These are phyloP conservation scores for Sporothrix inflata DNA, from an alignment of 2,329 filamentous ascomycete genomes.

Conservation along the genomic window DNA sequence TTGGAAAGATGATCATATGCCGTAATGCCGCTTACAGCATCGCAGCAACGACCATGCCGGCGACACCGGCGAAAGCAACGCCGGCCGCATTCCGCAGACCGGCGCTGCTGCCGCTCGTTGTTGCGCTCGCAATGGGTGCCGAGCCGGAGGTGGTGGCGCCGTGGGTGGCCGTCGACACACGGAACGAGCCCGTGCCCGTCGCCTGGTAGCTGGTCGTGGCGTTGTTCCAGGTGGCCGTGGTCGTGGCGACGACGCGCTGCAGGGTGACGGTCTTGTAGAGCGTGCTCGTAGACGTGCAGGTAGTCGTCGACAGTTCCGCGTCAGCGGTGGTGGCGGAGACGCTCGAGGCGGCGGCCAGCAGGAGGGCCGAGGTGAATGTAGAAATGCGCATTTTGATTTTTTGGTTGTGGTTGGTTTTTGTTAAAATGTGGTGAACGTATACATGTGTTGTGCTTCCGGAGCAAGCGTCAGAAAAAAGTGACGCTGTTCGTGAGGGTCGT, in stretches of 20 bases:
- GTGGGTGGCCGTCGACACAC: constrained; percentile 36
- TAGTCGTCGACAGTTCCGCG: constrained; percentile 49
- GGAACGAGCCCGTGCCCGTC: constrained; percentile 39
- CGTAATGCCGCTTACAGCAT: constrained; percentile 52
- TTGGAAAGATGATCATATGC: too few relatives aligned
- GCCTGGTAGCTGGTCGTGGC: constrained; percentile 37
- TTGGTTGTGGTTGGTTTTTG: background rate
- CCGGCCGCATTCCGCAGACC: constrained; percentile 55
- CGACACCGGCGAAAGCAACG: constrained; percentile 49
- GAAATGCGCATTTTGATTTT: constrained; percentile 47
- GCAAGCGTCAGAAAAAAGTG: constrained; percentile 17
- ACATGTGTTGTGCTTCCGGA: constrained; percentile 15
- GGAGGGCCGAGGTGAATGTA: constrained; percentile 50
- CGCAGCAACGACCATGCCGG: constrained; percentile 46
- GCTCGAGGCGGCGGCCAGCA: constrained; percentile 52
- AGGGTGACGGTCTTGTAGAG: constrained; percentile 52
- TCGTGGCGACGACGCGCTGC: constrained; percentile 41
- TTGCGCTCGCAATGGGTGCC: constrained; percentile 43
- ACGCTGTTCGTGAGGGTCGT: background rate
- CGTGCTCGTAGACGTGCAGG: constrained; percentile 55
- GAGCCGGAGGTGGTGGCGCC: constrained; percentile 42
- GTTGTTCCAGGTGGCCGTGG: constrained; percentile 45
- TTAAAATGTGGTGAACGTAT: background rate
- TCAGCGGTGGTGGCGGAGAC: constrained; percentile 41
- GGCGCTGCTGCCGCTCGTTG: constrained; percentile 49